Percentiles rank a stretch among this genome's conserved stretches.
phyloP scores from a whole-genome alignment of 2,329 filamentous ascomycete species.

The Beauveria bassiana region DNA sequence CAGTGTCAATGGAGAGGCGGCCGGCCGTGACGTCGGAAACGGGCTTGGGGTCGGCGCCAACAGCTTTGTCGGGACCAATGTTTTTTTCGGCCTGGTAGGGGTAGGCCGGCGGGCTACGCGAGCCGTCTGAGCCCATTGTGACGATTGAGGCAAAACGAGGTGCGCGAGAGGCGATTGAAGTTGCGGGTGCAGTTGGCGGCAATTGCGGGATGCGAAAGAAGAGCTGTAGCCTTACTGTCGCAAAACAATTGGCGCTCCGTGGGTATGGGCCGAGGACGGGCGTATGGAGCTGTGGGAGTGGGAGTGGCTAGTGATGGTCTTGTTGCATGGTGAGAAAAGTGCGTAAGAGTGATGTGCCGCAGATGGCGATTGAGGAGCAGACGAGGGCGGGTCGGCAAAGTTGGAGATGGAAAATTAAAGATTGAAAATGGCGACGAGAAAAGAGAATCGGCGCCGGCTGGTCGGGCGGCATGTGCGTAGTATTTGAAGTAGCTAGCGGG shows the following conservation, averaged over 20 bases:
- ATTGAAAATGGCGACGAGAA: neutral
- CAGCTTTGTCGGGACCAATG: neutral
- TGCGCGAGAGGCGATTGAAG: too few relatives aligned
- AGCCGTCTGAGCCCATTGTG: slow-evolving; percentile 3
- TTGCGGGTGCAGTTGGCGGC: too few relatives aligned
- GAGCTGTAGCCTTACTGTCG: neutral
- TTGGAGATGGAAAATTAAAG: neutral
- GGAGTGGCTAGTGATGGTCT: neutral
- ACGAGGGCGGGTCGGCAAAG: neutral
- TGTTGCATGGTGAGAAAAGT: neutral
- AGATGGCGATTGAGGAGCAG: neutral
- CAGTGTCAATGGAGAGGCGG: slow-evolving; percentile 15
- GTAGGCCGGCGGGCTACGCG: slow-evolving; percentile 17
- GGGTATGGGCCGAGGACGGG: neutral
- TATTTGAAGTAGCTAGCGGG: slow-evolving; percentile 5
- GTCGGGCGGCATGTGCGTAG: slow-evolving; percentile 2
- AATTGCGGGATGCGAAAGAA: neutral
- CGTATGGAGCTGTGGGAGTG: neutral
- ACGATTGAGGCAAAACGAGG: neutral
- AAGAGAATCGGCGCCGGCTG: neutral
- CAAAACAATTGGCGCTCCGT: neutral
- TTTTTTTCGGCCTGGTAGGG: slow-evolving; percentile 18
- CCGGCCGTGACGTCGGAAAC: slow-evolving; percentile 3
- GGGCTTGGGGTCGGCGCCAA: neutral
- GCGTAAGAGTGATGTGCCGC: neutral